Evolutionary conservation across 2,329 filamentous ascomycete genomes (phyloP).

Genomic region (Beauveria varroae): DNA sequence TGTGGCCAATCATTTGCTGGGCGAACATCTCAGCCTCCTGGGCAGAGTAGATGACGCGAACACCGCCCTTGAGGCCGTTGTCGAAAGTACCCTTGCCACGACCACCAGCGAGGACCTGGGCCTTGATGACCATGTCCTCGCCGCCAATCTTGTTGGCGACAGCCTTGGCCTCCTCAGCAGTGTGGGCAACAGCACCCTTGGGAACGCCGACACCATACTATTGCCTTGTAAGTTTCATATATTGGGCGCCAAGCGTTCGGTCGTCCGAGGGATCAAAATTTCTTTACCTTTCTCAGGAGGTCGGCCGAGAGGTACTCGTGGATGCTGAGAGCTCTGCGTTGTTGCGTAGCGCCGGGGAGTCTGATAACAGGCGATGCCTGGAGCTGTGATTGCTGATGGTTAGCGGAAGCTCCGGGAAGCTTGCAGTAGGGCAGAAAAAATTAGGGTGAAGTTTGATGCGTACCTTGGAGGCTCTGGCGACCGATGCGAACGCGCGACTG

Average conservation of each 20-base stretch:
- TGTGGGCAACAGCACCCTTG: slow-evolving; percentile 75
- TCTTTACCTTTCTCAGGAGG: slow-evolving; percentile 65
- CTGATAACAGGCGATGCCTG: slow-evolving; percentile 40
- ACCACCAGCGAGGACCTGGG: slow-evolving; percentile 94
- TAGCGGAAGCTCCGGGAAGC: slow-evolving; percentile 16
- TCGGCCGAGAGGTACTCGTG: slow-evolving; percentile 97
- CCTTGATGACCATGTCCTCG: slow-evolving; percentile 99
- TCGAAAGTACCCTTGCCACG: slow-evolving; percentile 97
- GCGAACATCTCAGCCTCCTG: slow-evolving; percentile 96
- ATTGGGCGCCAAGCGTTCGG: slow-evolving; percentile 7
- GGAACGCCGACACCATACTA: slow-evolving; percentile 95
- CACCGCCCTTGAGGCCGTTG: slow-evolving; percentile 97
- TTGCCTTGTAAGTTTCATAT: slow-evolving; percentile 14
- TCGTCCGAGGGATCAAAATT: slow-evolving; percentile 6
- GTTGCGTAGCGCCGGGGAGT: slow-evolving; percentile 62
- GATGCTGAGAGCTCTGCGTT: slow-evolving; percentile 85
- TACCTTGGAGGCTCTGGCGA: slow-evolving; percentile 72
- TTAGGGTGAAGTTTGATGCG: slow-evolving; percentile 23
- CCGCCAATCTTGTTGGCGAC: slow-evolving; percentile 85
- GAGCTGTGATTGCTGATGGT: slow-evolving; percentile 2
- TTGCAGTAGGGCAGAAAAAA: slow-evolving; percentile 12
- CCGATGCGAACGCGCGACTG: slow-evolving; percentile 72
- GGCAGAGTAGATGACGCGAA: slow-evolving; percentile 97
- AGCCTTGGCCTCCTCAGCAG: slow-evolving; percentile 78
- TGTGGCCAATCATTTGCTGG: slow-evolving; percentile 99